Base-by-base conservation (phyloP, 495 filamentous ascomycete species). In the Alectoria sarmentosa region DNA sequence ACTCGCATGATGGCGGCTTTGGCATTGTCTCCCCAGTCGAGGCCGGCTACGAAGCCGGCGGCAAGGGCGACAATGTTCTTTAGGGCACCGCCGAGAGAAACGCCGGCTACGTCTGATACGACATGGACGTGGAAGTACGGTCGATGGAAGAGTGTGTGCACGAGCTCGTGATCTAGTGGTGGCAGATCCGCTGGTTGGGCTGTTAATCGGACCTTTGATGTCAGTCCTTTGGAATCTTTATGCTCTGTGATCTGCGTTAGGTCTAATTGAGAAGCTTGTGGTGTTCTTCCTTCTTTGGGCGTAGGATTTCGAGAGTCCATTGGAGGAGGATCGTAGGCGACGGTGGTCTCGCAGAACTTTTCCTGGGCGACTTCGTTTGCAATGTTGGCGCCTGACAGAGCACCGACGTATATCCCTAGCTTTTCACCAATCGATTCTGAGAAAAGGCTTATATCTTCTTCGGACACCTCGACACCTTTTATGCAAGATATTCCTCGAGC, bases 1-100 rank as follows among this genome's bases (percentile, higher is more conserved):
- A 96, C 88, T 15, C 94, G 89, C 92, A 97, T 97, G 57, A 98
- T 86, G 28, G 94, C 94, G 48, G 94, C 91, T 78, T 97, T 97
- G 58, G 93, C 92, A 71, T 96, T 98, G 77, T 96, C 91, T 68
- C 93, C 95, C 95, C 95, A 99, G 65, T 92, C 92, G 67, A 93
- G 84, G 23, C 95, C 95, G 60, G 93, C 90, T 63, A 98, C 91
- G 79, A 94, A 98, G 61, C 95, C 95, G 11, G 94, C 92, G 4
- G 92, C 92, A 11, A 99, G 77, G 15, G 95, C 95, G 62, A 99
- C 89, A 66, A 99, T 89, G 77, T 99, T 99, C 79, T 99, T 99
- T 61, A 99, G 82, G 2, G 95, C 95, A 21, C 95, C 95, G 37
- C 91, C 89, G 61, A 99, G 89, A 17, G 94, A 96, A 14, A 96